Base-by-base conservation (phyloP, 257 asterid genomes). In the Verbascum thapsus region DNA sequence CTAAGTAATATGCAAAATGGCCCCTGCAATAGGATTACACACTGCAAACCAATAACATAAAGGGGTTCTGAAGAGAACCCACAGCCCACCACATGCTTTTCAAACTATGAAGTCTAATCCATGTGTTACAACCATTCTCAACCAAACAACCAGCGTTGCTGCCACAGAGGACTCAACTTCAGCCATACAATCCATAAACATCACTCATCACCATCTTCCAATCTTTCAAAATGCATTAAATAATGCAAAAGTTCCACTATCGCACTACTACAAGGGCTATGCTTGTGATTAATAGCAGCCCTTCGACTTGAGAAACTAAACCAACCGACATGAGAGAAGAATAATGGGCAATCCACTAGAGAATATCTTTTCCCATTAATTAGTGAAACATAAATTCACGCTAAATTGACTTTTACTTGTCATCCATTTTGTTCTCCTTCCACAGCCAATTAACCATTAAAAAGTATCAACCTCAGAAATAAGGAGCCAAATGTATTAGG, bases 351-450 rank as follows among this genome's bases (percentile, higher is more conserved):
- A 38, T 48, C 30, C 13, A 58, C 5, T 38, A 53, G n/a, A 35
- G 17, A 43, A 19, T 5, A 18, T 45, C 15, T 48, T 48, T 15
- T 8, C 3, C 18, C 43, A 63, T 47, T 7, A 13, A 63, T 23
- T 15, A 37, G 53, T 16, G 54, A 53, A 26, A 18, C 50, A 35
- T 42, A 42, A 62, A 23, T n/a, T 53, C 47, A 2, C 9, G 38
- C 5, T 5, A 12, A 67, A 19, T 1, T 13, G 15, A 43, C 34
- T 30, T 66, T 30, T 42, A 55, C 57, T 32, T 10, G 45, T 48
- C 30, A 48, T 58, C 35, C 66, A 35, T 55, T 7, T 39, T 43
- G 50, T 17, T 52, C 20, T 22, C 13, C 50, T 32, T 40, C 54
- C 50, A 17, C 20, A 45, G 58, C 6, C 37, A 30, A 43, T 44